Evolutionary conservation across 108 stramenopile genomes (phyloP), one percentile per base, ranked within the genome.

Genomic region (Fistulifera solaris): DNA sequence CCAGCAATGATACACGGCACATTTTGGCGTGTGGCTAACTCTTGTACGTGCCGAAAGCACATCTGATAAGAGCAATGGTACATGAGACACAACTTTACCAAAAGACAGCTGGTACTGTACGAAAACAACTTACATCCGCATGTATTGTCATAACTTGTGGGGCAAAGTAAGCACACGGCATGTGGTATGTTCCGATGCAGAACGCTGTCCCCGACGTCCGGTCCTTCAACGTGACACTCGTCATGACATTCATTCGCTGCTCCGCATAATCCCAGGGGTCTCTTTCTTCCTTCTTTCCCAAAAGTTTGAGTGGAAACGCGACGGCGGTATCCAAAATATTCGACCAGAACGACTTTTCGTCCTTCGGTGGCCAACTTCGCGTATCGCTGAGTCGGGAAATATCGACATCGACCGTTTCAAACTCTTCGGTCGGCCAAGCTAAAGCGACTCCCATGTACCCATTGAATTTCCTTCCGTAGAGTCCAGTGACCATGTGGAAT

Each of bases 91-190:
- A n/a, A n/a, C n/a, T n/a, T n/a, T n/a, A n/a, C n/a, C n/a, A n/a
- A n/a, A n/a, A n/a, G n/a, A n/a, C n/a, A n/a, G n/a, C n/a, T n/a
- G n/a, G n/a, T n/a, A n/a, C n/a, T n/a, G n/a, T n/a, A n/a, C n/a
- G n/a, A n/a, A n/a, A 60, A 12, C 25, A 40, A 5, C 73, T 73
- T 55, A 93, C 51, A 14, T 81, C 76, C 19, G 79, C 48, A 58
- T 89, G 85, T 27, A 82, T 69, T 26, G 80, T 84, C 90, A 94
- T 96, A 8, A 91, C 84, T 41, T 68, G 63, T 0, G 93, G 93
- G 35, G 76, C 73, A 27, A 75, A 77, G 66, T 85, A 98, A 0
- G 89, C 81, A 66, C 97, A 98, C 12, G 97, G 97, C 97, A 98
- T 98, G 80, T 98, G 97, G 63, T 98, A 98, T 39, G 83, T 96